Conservation (phyloP, 306 rosid genomes). For the Crotalaria pallida region DNA sequence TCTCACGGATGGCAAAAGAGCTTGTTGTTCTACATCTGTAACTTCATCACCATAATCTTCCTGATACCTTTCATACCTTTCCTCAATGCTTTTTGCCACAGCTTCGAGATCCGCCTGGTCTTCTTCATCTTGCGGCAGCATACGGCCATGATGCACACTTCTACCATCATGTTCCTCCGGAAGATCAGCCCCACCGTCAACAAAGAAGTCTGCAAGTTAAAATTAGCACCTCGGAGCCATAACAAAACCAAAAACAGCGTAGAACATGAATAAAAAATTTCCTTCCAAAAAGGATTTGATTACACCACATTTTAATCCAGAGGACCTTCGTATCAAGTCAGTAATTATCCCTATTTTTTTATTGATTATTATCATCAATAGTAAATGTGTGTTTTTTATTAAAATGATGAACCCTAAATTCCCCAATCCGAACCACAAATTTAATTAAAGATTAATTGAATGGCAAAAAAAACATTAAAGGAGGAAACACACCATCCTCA, state of each 20-base stretch:
- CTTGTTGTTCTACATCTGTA: constrained; percentile 95
- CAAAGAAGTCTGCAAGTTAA: constrained; percentile 66
- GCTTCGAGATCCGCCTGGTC: constrained; percentile 92
- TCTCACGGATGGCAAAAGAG: constrained; percentile 92
- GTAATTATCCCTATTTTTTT: too few species aligned
- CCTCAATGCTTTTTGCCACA: constrained; percentile 69
- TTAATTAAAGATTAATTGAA: too few species aligned
- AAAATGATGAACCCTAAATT: background rate
- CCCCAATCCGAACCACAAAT: too few species aligned
- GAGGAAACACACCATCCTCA: constrained; percentile 69
- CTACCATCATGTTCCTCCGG: constrained; percentile 73
- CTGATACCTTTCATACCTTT: constrained; percentile 56
- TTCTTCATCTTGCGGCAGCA: constrained; percentile 53
- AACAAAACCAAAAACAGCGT: too few species aligned
- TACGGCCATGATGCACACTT: constrained; percentile 48
- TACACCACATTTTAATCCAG: too few species aligned
- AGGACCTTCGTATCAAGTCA: too few species aligned
- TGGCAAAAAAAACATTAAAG: too few species aligned
- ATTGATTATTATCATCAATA: too few species aligned
- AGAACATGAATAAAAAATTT: background rate
- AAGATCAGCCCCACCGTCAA: constrained; percentile 48
- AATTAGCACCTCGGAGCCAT: too few species aligned
- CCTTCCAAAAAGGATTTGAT: too few species aligned
- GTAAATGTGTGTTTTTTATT: too few species aligned
- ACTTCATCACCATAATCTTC: constrained; percentile 76